Conservation (phyloP, 1,284 basidiomycete species). For the Athelia sp. region DNA sequence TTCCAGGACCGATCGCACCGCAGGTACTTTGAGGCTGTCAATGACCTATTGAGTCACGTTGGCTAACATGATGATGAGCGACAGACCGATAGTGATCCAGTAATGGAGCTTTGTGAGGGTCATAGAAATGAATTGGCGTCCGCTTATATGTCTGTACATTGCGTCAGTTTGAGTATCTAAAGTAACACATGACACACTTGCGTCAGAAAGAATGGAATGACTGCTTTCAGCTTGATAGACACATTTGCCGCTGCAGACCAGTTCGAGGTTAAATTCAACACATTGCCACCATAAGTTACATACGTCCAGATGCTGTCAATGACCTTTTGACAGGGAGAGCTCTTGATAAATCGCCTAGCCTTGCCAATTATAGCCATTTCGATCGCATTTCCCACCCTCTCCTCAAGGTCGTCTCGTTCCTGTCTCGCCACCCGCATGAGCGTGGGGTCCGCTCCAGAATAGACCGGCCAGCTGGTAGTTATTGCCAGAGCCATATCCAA, state of each 20-base stretch:
- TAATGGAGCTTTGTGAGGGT: slow-evolving; percentile 87
- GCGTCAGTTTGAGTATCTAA: slow-evolving; percentile 2
- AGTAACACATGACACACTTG: slow-evolving; percentile 31
- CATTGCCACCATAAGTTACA: slow-evolving; percentile 15
- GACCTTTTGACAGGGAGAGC: slow-evolving; percentile 81
- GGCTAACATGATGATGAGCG: background rate
- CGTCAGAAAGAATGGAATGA: slow-evolving; percentile 84
- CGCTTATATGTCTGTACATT: slow-evolving; percentile 81
- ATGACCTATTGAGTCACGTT: no score
- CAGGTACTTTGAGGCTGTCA: slow-evolving; percentile 84
- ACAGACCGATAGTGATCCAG: slow-evolving; percentile 87
- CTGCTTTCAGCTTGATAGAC: slow-evolving; percentile 86
- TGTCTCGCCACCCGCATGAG: slow-evolving; percentile 60
- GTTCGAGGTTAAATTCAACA: slow-evolving; percentile 6
- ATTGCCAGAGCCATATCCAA: slow-evolving; percentile 76
- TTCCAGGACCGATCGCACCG: slow-evolving; percentile 85
- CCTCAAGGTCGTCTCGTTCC: slow-evolving; percentile 72
- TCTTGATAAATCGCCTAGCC: slow-evolving; percentile 84
- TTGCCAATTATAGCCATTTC: slow-evolving; percentile 87
- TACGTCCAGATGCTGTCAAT: slow-evolving; percentile 79
- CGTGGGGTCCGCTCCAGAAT: slow-evolving; percentile 71
- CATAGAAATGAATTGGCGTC: slow-evolving; percentile 89
- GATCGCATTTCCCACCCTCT: slow-evolving; percentile 82
- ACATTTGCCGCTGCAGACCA: slow-evolving; percentile 78
- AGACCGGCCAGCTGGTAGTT: slow-evolving; percentile 86